Percentiles rank a stretch among this genome's conserved stretches.
phyloP scores from a whole-genome alignment of 2,329 filamentous ascomycete species.

The Alternaria consortialis region DNA sequence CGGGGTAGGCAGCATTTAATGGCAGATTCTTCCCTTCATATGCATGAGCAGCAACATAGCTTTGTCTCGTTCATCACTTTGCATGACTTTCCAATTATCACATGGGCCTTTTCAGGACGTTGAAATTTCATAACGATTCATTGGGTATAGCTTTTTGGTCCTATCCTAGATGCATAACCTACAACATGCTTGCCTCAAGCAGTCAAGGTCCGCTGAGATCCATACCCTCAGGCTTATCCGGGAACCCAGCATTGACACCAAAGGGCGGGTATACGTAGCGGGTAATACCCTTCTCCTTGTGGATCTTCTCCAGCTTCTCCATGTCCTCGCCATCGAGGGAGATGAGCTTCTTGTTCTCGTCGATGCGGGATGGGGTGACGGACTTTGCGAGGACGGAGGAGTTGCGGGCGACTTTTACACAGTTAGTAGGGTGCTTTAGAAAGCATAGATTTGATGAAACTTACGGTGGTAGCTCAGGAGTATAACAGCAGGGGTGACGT shows the following conservation, averaged over 20 bases:
- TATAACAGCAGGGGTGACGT: slow-evolving; percentile 62
- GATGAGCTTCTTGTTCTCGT: slow-evolving; percentile 73
- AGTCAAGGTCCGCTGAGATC: slow-evolving; percentile 46
- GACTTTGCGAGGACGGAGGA: slow-evolving; percentile 78
- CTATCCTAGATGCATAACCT: slow-evolving; percentile 4
- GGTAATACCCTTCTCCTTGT: slow-evolving; percentile 58
- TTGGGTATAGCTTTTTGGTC: slow-evolving; percentile 23
- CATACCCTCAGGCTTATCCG: slow-evolving; percentile 55
- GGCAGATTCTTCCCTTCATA: background rate
- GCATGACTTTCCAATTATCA: background rate
- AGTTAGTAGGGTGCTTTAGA: slow-evolving; percentile 2
- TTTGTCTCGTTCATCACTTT: background rate
- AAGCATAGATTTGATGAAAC: slow-evolving; percentile 36
- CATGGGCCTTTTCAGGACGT: background rate
- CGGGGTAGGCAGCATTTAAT: background rate
- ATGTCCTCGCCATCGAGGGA: slow-evolving; percentile 71
- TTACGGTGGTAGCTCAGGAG: slow-evolving; percentile 77
- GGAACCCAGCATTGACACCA: slow-evolving; percentile 60
- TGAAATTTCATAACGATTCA: background rate
- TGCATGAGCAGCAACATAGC: background rate
- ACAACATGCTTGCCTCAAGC: slow-evolving; percentile 16
- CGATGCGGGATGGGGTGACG: slow-evolving; percentile 72
- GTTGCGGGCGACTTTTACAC: slow-evolving; percentile 68
- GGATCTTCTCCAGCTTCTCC: slow-evolving; percentile 57
- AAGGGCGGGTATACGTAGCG: slow-evolving; percentile 61